Conservation (phyloP, 441 rosid genomes). For the Brassica balearica region DNA sequence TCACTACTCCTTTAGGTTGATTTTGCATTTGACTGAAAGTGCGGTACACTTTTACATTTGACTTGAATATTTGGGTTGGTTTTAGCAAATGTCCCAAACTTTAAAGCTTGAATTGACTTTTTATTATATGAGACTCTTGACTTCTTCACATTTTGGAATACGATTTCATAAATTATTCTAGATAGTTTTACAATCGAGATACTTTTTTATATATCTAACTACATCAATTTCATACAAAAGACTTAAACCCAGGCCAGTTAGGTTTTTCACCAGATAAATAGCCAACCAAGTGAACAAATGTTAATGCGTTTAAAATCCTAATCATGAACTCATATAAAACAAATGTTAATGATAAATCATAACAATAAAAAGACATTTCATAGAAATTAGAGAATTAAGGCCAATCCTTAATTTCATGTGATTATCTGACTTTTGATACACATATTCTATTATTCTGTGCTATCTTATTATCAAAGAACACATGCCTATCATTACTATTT, state of each 20-base stretch:
- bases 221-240: neutral
- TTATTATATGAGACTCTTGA: constrained; percentile 15
- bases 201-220: neutral
- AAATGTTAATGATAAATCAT: neutral
- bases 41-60: too few species aligned
- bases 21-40: too few species aligned
- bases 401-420: constrained; percentile 5
- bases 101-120: constrained; percentile 12
- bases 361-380: neutral
- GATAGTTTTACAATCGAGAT: neutral
- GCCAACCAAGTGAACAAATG: neutral
- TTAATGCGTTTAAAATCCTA: neutral
- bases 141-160: neutral
- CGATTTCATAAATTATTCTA: too few species aligned
- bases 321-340: neutral
- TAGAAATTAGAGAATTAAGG: too few species aligned
- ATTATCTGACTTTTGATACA: constrained; percentile 26
- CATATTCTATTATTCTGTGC: neutral
- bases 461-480: constrained; percentile 4
- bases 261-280: neutral
- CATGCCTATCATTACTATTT: constrained; percentile 1
- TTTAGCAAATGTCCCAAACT: neutral
- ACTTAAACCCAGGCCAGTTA: neutral
- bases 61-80: too few species aligned
- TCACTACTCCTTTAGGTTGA: too few species aligned